Evolutionary conservation across 495 filamentous ascomycete species (phyloP), one percentile per base, ranked within the genome.

Genomic region (Talaromyces trachyspermus): DNA sequence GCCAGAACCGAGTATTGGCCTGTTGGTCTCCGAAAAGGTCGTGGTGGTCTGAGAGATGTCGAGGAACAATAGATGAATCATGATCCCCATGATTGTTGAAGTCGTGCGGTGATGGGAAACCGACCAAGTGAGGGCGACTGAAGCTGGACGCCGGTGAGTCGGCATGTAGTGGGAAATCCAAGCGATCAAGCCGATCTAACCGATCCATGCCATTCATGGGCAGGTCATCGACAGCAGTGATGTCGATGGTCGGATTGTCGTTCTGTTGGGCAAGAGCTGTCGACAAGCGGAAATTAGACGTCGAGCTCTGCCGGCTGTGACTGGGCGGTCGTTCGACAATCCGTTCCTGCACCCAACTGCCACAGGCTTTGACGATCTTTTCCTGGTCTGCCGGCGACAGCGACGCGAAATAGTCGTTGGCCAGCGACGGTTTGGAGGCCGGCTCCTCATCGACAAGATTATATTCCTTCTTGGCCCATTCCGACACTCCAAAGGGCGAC

Each of bases 21-120:
- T 73, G 69, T 25, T 71, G 69, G 43, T 73, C 69, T 7, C 69
- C 69, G 39, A 73, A 73, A 2, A 73, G 60, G 56, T 73, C 69
- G 43, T 73, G 68, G 41, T 73, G 69, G 48, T 73, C 69, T 1
- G 49, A 43, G 17, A 53, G 26, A 30, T 49, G 46, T 37, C 51
- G 51, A 29, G 48, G 36, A 5, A 43, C 39, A 24, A 49, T 33
- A 19, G 46, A 27, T 15, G 39, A 43, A 22, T 53, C 51, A 12
- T 68, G 65, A 36, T 70, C 57, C 5, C 65, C 69, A 44, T 73
- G 69, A 45, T 51, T 61, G 49, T 58, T 60, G 48, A 71, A 71
- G 30, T 71, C 69, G 40, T 69, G 66, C 3, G 69, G 69, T 19
- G 68, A 73, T 25, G 66, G 68, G 35, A 68, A 69, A 27, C 69